Evolutionary conservation across 2,329 filamentous ascomycete species (phyloP).

Genomic region (Penicillium sp.): DNA sequence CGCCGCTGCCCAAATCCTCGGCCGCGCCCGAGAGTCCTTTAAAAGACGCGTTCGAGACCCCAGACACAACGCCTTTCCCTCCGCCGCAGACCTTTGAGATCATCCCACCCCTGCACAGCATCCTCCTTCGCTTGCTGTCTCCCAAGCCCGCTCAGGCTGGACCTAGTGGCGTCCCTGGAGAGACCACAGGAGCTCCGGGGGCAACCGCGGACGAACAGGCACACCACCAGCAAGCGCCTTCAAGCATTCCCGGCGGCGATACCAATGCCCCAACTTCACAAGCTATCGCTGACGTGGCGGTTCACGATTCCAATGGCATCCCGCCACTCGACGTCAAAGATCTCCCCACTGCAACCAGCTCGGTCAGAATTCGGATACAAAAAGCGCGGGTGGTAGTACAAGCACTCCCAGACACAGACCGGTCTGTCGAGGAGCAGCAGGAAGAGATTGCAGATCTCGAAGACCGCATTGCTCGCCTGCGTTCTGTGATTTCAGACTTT

Average conservation of each 20-base stretch:
- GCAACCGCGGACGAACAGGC: slow-evolving; percentile 26
- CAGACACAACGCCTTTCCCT: slow-evolving; percentile 60
- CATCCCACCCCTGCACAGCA: slow-evolving; percentile 75
- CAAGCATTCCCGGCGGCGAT: slow-evolving; percentile 24
- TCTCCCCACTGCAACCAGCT: slow-evolving; percentile 74
- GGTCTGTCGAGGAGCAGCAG: slow-evolving; percentile 48
- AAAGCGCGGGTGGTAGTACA: slow-evolving; percentile 63
- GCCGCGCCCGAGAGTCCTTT: slow-evolving; percentile 38
- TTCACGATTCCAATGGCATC: slow-evolving; percentile 32
- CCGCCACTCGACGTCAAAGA: slow-evolving; percentile 69
- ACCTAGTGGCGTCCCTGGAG: slow-evolving; percentile 22
- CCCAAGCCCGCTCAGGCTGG: slow-evolving; percentile 44
- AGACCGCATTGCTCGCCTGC: slow-evolving; percentile 42
- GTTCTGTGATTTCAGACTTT: slow-evolving; percentile 45
- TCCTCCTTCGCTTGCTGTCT: slow-evolving; percentile 72
- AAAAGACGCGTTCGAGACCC: slow-evolving; percentile 44
- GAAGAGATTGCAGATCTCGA: slow-evolving; percentile 47
- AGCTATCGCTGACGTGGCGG: slow-evolving; percentile 28
- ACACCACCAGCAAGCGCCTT: slow-evolving; percentile 31
- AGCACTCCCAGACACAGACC: slow-evolving; percentile 47
- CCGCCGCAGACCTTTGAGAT: slow-evolving; percentile 83
- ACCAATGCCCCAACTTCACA: slow-evolving; percentile 30
- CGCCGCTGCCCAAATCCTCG: slow-evolving; percentile 48
- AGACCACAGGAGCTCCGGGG: slow-evolving; percentile 29
- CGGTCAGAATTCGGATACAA: slow-evolving; percentile 80